Base-by-base conservation (phyloP, 495 filamentous ascomycete genomes). In the Hyaloscypha bicolor region DNA sequence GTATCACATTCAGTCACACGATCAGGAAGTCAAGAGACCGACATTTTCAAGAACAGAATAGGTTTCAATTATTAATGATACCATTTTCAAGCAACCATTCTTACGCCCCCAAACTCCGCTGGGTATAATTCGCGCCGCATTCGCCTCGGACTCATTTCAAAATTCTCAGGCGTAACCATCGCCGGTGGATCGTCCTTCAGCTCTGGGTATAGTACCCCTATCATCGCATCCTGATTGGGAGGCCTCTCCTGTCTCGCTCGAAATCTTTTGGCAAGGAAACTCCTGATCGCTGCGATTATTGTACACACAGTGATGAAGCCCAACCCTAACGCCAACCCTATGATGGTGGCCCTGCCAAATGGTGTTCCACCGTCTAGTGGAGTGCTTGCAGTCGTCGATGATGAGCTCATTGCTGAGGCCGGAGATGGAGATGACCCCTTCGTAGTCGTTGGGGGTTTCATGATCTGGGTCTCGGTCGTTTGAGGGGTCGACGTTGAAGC, bases 181-280 rank as follows among this genome's bases (percentile, higher is more conserved):
- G 32, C 37, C 33, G 59, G 59, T 29, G 59, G 35, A 16, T 42
- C n/a, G 12, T 48, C 59, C 59, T 61, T 61, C 59, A 61, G n/a
- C 29, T 61, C 59, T 5, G 59, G 59, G 37, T 61, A 61, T 22
- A 61, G 22, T 9, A 11, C 59, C 37, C 59, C 59, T n/a, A 61
- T 61, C 42, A 48, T 48, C 21, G 35, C 59, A 29, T 61, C 59
- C 19, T 25, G 35, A 48, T 22, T 61, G 29, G 59, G 59, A 19
- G 33, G n/a, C 37, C 37, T 42, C 8, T 39, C 59, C 37, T 22
- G 35, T n/a, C 37, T 42, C 59, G 16, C 5, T 42, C 14, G 19
- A 14, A 6, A 0, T 21, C 9, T 22, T 30, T 61, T 61, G 11
- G 8, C 12, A 21, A 22, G 21, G 16, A 48, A 33, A 45, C 21